Conservation (phyloP, 306 rosid genomes). For the Cicer cuneatum region DNA sequence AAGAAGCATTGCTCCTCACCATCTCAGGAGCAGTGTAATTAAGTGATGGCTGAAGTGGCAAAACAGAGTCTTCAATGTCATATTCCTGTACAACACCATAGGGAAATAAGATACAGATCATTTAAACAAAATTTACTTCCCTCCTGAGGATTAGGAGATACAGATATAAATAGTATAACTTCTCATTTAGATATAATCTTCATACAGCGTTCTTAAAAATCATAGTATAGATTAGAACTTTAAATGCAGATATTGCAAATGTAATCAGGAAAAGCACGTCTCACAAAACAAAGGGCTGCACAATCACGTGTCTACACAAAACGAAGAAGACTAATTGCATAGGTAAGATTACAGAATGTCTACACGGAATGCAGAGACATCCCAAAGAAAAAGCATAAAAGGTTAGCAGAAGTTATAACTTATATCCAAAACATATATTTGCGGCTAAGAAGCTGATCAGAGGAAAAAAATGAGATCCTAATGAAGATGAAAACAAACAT, state of each 20-base stretch:
- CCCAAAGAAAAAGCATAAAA: constrained; percentile 10
- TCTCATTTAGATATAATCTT: background rate
- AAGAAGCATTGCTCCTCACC: constrained; percentile 66
- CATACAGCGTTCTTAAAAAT: constrained; percentile 5
- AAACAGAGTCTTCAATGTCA: constrained; percentile 90
- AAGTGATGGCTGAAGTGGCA: constrained; percentile 92
- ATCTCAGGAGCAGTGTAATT: constrained; percentile 96
- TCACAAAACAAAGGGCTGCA: constrained; percentile 8
- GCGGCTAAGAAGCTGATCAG: constrained; percentile 24
- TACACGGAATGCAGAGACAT: constrained; percentile 14
- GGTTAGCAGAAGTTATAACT: background rate
- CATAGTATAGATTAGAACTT: background rate
- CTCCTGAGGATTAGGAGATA: constrained; percentile 14
- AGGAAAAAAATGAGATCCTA: constrained; percentile 1
- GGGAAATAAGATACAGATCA: constrained; percentile 38
- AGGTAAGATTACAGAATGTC: constrained; percentile 11
- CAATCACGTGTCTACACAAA: constrained; percentile 29
- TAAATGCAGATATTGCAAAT: constrained; percentile 16
- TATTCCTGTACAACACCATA: constrained; percentile 70
- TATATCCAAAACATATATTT: constrained; percentile 10
- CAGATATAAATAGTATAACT: background rate
- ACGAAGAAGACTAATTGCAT: constrained; percentile 11
- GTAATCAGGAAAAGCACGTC: constrained; percentile 23
- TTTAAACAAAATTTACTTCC: constrained; percentile 18
- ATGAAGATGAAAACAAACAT: constrained; percentile 32